phyloP scores from a whole-genome alignment of 1,284 basidiomycete genomes.

The Volvariella surrecta region DNA sequence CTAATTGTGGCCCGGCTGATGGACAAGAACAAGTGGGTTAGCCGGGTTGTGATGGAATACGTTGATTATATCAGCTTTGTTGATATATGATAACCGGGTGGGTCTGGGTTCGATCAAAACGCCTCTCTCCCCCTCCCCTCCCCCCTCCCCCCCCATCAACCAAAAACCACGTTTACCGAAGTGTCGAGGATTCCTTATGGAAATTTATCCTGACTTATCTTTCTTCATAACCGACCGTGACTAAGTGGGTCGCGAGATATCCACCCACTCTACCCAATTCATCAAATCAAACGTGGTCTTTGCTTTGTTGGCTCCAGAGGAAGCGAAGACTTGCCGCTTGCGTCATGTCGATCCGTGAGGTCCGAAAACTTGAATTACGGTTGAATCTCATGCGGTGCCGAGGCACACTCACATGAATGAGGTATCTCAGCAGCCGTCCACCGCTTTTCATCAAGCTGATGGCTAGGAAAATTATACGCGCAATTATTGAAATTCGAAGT shows the following conservation, averaged over 20 bases:
- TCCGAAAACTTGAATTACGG: conserved; percentile 6
- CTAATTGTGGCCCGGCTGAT: no score
- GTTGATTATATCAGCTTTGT: no score
- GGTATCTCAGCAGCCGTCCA: conserved; percentile 4
- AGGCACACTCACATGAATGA: conserved; percentile 2
- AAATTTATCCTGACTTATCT: background rate
- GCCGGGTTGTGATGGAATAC: no score
- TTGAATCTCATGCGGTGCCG: background rate
- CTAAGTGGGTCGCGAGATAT: background rate
- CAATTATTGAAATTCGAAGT: conserved; percentile 1
- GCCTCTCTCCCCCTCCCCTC: no score
- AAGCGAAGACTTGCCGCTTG: background rate
- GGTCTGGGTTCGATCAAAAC: no score
- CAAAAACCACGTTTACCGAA: no score
- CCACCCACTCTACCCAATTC: background rate
- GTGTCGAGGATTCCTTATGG: conserved; percentile 7
- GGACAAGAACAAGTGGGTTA: no score
- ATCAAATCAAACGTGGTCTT: no score
- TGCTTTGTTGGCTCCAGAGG: background rate
- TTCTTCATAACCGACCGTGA: background rate
- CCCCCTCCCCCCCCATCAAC: no score
- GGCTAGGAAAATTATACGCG: no score
- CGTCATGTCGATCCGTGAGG: conserved; percentile 5
- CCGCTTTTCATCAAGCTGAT: conserved; percentile 8
- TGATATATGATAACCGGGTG: no score